Base-by-base conservation (phyloP, 1,284 basidiomycete species). In the Heterobasidion occidentale region DNA sequence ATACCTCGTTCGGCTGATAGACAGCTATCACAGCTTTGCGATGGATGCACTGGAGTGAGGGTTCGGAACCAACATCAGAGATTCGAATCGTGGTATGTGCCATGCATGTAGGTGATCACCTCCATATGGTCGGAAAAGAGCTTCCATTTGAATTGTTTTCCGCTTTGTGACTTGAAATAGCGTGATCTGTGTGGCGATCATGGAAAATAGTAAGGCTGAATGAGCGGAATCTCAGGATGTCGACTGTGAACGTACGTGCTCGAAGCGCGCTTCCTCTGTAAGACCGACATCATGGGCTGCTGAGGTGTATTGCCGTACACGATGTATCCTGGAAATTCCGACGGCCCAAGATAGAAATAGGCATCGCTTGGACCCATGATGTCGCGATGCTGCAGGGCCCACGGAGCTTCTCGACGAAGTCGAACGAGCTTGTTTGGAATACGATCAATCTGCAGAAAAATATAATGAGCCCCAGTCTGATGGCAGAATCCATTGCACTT, bases 281-380 rank as follows among this genome's bases (percentile, higher is more conserved):
- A 66, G 51, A 80, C 75, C 59, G 77, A 74, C 1, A 69, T 64
- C 86, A 90, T 88, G 5, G 76, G 72, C 36, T 77, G 68, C 34
- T 76, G 75, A 20, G 73, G 71, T 58, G 79, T 80, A 60, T 84
- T 86, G 6, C 87, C 88, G 59, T 88, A 90, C 44, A 80, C 77
- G 45, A 89, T 68, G 62, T 81, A 81, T 7, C 88, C 46, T 5
- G 79, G 77, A 2, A 74, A 65, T 51, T 74, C 77, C 50, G 72
- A 72, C 7, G 87, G 86, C 0, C 87, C 88, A 59, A 90, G 82
- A 65, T 87, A 90, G 57, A 88, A 78, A 64, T 77, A 87, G 7
- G 87, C 80, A 49, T 79, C 84, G 57, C 76, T 77, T 14, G 88
- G 87, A 12, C 88, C 88, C 80, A 86, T 81, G 60, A 88, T 81